Conservation (phyloP, 139 green algal genomes). For the Tetradesmus lagerheimii region DNA sequence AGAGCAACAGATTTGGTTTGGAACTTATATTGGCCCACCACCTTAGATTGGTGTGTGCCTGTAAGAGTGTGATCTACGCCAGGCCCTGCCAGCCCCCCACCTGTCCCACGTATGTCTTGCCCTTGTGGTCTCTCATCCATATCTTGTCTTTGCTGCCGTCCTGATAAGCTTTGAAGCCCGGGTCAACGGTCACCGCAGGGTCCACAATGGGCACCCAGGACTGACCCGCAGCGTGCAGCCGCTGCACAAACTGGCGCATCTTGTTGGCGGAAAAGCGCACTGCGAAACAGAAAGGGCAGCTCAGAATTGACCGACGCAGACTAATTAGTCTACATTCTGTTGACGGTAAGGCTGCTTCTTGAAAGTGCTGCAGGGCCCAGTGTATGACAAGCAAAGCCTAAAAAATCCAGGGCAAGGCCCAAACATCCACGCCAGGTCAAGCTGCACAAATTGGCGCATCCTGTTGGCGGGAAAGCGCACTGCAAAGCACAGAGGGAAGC, state of each 20-base stretch:
- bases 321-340: too few relatives aligned
- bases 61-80: too few relatives aligned
- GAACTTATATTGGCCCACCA: too few relatives aligned
- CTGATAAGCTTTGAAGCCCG: neutral
- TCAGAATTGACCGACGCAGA: too few relatives aligned
- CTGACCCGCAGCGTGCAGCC: neutral
- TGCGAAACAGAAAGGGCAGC: neutral
- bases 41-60: too few relatives aligned
- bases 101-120: conserved; percentile 14
- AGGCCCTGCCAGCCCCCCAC: too few relatives aligned
- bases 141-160: neutral
- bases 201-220: conserved; percentile 19
- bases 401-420: too few relatives aligned
- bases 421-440: too few relatives aligned
- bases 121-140: neutral
- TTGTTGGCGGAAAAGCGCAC: neutral
- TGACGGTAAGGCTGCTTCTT: too few relatives aligned
- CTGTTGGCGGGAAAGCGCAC: neutral
- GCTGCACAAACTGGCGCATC: conserved; percentile 8
- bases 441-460: conserved; percentile 5
- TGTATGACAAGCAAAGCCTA: too few relatives aligned
- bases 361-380: too few relatives aligned
- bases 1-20: too few relatives aligned
- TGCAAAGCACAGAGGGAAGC: neutral
- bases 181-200: neutral